Conservation (phyloP, 2,329 filamentous ascomycete genomes). For the Arthrinium puccinioides region DNA sequence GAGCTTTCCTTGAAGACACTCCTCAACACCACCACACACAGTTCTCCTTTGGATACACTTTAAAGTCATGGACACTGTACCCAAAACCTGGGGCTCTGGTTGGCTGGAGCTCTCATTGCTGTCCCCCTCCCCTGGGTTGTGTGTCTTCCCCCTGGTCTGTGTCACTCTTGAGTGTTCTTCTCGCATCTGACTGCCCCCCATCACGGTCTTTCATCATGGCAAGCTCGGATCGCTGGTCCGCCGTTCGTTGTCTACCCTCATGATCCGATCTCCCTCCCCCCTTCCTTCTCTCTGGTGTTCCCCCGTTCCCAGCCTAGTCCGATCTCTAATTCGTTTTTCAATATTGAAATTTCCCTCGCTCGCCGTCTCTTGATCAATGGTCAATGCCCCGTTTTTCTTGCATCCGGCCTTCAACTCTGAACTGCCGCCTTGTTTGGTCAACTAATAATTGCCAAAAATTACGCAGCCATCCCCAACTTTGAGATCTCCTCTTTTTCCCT, state of each 20-base stretch:
- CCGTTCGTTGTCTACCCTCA: conserved; percentile 8
- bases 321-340: conserved; percentile 28
- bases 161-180: neutral
- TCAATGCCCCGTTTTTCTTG: conserved; percentile 40
- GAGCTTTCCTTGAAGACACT: too few species aligned
- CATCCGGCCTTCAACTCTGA: conserved; percentile 11
- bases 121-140: neutral
- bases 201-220: neutral
- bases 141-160: neutral
- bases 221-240: conserved; percentile 1
- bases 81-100: too few species aligned
- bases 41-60: too few species aligned
- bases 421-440: conserved; percentile 31
- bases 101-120: too few species aligned
- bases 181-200: neutral
- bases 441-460: conserved; percentile 38
- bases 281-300: conserved; percentile 6
- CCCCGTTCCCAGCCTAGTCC: conserved; percentile 19
- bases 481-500: conserved; percentile 20
- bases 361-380: conserved; percentile 16
- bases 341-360: conserved; percentile 31
- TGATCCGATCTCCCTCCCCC: conserved; percentile 9
- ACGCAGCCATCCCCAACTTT: conserved; percentile 43
- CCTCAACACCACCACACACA: too few species aligned
- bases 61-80: too few species aligned